Evolutionary conservation across 2,329 filamentous ascomycete species (phyloP), one percentile per base, ranked within the genome.

Genomic region (Leptosphaerulina australis): DNA sequence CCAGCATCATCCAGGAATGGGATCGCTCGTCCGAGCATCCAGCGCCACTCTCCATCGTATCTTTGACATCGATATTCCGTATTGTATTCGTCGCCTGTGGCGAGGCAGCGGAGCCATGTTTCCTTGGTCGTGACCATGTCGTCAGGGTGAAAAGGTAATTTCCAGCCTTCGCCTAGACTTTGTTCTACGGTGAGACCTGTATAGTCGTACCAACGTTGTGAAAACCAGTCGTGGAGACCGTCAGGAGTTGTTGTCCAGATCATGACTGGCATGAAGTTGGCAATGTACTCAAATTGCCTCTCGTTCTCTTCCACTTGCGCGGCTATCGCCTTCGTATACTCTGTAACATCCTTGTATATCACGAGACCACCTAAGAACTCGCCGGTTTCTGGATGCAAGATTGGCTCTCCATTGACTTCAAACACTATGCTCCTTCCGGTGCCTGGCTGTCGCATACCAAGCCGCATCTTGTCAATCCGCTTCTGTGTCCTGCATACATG

Each of bases 171-270:
- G 0, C 87, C 88, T 2, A 87, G 59, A 20, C 84, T 88, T 8
- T 85, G 76, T 34, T 87, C 82, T 8, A 79, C 76, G 0, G 79
- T 80, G 18, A 91, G 71, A 0, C 89, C 69, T 9, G 89, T 92
- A 61, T 89, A 92, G n/a, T 83, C 81, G 63, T 89, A 90, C 87
- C 88, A 93, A n/a, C 86, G 77, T 36, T 83, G 82, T 50, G 88
- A 89, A 70, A 87, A 92, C 72, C 90, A 92, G 61, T 92, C 88
- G 58, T 84, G 80, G 20, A 76, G 60, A 0, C 89, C 88, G 12
- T 87, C 81, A 0, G 87, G 79, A 0, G 74, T 84, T 0, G 88
- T 83, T 0, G 87, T 91, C 88, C 88, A 93, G 4, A 92, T 85
- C 72, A 81, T 74, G 34, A 74, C 69, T 1, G 75, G 75, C 44